Evolutionary conservation across 116 monocot genomes (phyloP).

Genomic region (Papilionanthe hybrid): DNA sequence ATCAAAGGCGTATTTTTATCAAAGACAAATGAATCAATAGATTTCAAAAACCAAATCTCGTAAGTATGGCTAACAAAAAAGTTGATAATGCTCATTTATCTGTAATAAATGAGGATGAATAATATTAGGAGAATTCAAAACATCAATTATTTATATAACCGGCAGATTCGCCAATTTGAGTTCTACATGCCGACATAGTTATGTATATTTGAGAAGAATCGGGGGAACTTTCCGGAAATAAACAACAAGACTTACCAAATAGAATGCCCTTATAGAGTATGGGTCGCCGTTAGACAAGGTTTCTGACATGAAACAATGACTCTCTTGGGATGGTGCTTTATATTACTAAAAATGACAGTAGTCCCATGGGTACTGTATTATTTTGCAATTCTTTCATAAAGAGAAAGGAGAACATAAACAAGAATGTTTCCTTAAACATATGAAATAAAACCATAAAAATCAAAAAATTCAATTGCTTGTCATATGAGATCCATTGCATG

Average conservation of each 20-base stretch:
- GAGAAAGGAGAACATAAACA: not conserved
- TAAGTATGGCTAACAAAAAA: no score
- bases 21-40: no score
- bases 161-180: not conserved
- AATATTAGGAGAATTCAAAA: no score
- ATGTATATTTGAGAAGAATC: not conserved
- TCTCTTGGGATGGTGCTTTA: no score
- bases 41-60: no score
- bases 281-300: not conserved
- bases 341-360: no score
- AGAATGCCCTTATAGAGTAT: not conserved
- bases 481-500: not conserved
- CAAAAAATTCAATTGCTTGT: not conserved
- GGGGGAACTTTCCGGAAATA: not conserved
- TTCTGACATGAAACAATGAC: no score
- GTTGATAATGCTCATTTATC: no score
- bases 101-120: no score
- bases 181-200: not conserved
- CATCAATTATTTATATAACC: no score
- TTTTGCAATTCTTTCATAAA: not conserved
- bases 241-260: slow-evolving; percentile 1
- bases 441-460: not conserved
- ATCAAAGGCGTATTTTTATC: no score
- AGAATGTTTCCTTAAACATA: not conserved
- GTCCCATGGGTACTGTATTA: not conserved